Evolutionary conservation across 495 filamentous ascomycete species (phyloP).

Genomic region (Endocarpon pusillum): DNA sequence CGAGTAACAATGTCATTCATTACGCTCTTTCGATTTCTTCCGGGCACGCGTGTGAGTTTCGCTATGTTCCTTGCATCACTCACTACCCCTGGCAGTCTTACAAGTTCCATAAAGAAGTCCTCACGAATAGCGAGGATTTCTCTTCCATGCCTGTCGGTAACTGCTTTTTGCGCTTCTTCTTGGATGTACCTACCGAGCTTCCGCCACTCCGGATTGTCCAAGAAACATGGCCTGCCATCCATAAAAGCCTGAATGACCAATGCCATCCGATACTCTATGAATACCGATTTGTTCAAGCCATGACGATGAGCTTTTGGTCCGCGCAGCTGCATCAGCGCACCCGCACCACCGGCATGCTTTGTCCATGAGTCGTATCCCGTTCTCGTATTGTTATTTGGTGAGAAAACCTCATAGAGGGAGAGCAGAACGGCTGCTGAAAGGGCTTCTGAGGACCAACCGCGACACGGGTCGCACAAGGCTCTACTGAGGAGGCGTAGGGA

Average conservation of each 20-base stretch:
- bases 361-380: conserved; percentile 19
- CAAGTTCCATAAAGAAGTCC: conserved; percentile 12
- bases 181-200: conserved; percentile 15
- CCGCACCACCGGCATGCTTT: conserved; percentile 21
- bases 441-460: not conserved
- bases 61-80: no score
- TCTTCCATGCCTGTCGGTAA: no score
- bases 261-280: conserved; percentile 18
- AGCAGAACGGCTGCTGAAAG: conserved; percentile 17
- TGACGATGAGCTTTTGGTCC: conserved; percentile 15
- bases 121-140: conserved; percentile 10
- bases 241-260: conserved; percentile 16
- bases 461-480: not conserved
- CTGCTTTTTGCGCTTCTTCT: no score
- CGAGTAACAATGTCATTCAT: no score
- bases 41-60: no score
- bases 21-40: no score
- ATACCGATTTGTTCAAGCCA: conserved; percentile 19
- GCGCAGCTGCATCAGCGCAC: conserved; percentile 18
- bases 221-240: conserved; percentile 16
- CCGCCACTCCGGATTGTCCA: conserved; percentile 20
- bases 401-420: conserved; percentile 20
- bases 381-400: no score
- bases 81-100: conserved; percentile 11
- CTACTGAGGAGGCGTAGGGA: not conserved